A percentile compares a stretch with the other conserved stretches of the same genome.
Evolutionary conservation across 805 yeast species (phyloP).

Genomic region (Wickerhamiella domercqiae): DNA sequence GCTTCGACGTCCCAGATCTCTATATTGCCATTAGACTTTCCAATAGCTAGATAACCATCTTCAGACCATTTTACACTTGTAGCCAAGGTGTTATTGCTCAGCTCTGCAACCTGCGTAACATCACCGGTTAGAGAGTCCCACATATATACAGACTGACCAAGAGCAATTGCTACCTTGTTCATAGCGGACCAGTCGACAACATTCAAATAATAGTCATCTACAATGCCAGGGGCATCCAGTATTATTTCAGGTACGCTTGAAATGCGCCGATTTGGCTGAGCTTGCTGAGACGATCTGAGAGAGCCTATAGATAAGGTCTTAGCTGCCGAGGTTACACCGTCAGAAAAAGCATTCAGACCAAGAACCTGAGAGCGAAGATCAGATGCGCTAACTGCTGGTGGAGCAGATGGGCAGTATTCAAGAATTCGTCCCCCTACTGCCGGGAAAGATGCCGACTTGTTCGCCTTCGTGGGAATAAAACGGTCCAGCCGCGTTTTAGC

Average conservation of each 20-base stretch:
- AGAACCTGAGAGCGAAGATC: conserved; percentile 1
- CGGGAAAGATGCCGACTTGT: not conserved
- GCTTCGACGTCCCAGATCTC: conserved; percentile 92
- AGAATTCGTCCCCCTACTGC: not conserved
- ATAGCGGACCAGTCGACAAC: conserved; percentile 75
- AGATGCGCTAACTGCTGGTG: not conserved
- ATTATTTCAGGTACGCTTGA: conserved; percentile 86
- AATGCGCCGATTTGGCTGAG: conserved; percentile 34
- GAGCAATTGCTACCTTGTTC: conserved; percentile 74
- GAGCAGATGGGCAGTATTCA: conserved; percentile 1
- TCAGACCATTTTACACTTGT: conserved; percentile 80
- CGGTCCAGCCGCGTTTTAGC: conserved; percentile 1
- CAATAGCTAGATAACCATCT: conserved; percentile 79
- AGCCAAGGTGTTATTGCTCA: conserved; percentile 26
- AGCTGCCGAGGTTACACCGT: not conserved
- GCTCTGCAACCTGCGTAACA: conserved; percentile 41
- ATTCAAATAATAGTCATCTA: conserved; percentile 84
- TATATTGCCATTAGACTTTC: conserved; percentile 64
- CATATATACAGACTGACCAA: conserved; percentile 67
- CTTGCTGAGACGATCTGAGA: no score
- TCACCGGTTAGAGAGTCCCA: conserved; percentile 84
- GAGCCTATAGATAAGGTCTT: no score
- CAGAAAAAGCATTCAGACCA: not conserved
- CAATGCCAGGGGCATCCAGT: conserved; percentile 87
- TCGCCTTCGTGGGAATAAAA: conserved; percentile 1